phyloP scores from a whole-genome alignment of 768 basidiomycete genomes.

The Coprinopsis strossmayeri region DNA sequence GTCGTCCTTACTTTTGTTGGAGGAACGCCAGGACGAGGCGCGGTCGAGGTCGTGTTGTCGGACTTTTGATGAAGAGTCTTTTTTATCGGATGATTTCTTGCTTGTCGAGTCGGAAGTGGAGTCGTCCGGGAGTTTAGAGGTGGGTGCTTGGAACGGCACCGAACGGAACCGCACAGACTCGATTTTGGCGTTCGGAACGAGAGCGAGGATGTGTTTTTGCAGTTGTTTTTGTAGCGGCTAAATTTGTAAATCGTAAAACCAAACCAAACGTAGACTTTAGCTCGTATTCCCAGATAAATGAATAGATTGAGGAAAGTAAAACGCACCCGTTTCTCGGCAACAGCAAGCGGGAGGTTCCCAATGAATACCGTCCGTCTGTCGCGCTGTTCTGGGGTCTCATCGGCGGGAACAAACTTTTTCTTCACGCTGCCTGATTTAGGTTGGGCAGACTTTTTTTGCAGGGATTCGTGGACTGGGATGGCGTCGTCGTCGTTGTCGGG shows the following conservation, averaged over 20 bases:
- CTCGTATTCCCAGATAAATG: background rate
- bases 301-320: background rate
- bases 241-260: background rate
- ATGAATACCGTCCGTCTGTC: slow-evolving; percentile 87
- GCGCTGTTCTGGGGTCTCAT: slow-evolving; percentile 67
- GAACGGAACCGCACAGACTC: slow-evolving; percentile 94
- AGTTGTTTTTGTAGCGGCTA: slow-evolving; percentile 75
- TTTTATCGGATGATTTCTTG: slow-evolving; percentile 18
- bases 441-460: slow-evolving; percentile 29
- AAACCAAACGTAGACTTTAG: background rate
- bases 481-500: slow-evolving; percentile 16
- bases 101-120: background rate
- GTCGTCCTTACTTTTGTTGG: slow-evolving; percentile 20
- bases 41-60: slow-evolving; percentile 53
- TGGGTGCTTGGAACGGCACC: slow-evolving; percentile 82
- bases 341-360: slow-evolving; percentile 77
- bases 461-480: slow-evolving; percentile 58
- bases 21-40: slow-evolving; percentile 48
- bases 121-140: slow-evolving; percentile 38
- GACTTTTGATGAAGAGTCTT: slow-evolving; percentile 18
- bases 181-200: slow-evolving; percentile 71
- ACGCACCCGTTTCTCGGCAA: slow-evolving; percentile 71
- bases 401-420: slow-evolving; percentile 49
- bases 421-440: slow-evolving; percentile 17
- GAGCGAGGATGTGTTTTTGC: slow-evolving; percentile 66